A percentile compares a stretch with the other conserved stretches of the same genome.
phyloP scores from a whole-genome alignment of 805 yeast genomes.

The Cyberlindnera euphorbiae region DNA sequence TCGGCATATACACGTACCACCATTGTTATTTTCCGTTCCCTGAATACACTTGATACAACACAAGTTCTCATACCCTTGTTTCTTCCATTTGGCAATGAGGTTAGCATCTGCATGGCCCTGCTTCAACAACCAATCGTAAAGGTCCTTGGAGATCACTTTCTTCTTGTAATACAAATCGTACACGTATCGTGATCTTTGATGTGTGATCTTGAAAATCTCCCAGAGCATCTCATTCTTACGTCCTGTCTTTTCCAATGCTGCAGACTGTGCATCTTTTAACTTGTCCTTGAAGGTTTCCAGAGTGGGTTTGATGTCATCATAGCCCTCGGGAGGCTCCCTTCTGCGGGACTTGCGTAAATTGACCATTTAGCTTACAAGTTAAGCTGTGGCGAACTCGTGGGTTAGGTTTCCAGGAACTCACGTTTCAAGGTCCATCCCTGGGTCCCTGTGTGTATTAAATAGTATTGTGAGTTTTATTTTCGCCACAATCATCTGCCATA shows the following conservation, averaged over 20 bases:
- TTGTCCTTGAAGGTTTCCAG: constrained; percentile 52
- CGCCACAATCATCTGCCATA: constrained; percentile 1
- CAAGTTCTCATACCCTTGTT: constrained; percentile 78
- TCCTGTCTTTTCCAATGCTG: constrained; percentile 35
- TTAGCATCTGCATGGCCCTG: constrained; percentile 63
- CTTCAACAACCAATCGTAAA: constrained; percentile 70
- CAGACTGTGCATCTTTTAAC: constrained; percentile 48
- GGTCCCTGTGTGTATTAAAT: neutral
- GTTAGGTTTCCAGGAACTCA: no score
- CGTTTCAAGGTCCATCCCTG: no score
- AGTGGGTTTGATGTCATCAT: constrained; percentile 61
- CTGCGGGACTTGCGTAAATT: constrained; percentile 37
- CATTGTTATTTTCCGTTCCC: constrained; percentile 54
- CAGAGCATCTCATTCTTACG: constrained; percentile 55
- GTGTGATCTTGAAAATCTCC: constrained; percentile 67
- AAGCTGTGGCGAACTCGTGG: no score
- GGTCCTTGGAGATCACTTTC: constrained; percentile 57
- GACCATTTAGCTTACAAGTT: no score
- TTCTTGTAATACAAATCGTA: constrained; percentile 70
- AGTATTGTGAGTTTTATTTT: no score
- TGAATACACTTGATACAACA: constrained; percentile 82
- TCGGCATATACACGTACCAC: constrained; percentile 76
- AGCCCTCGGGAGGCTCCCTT: constrained; percentile 69
- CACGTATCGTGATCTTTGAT: constrained; percentile 71
- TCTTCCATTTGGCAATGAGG: constrained; percentile 80